Evolutionary conservation across 345 rosid genomes (phyloP), one percentile per base, ranked within the genome.

Genomic region (Salix dunnii): DNA sequence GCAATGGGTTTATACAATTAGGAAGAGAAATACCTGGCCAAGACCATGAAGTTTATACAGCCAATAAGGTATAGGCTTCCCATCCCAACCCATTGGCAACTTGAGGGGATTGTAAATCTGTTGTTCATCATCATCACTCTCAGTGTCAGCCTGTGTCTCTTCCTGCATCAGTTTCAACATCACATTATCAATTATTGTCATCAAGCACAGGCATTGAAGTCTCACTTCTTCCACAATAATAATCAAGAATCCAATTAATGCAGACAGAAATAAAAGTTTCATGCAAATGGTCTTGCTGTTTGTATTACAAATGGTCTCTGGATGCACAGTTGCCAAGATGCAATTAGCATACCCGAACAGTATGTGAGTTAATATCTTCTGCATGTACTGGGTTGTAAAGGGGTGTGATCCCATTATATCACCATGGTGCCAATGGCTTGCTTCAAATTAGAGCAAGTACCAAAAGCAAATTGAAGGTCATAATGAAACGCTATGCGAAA

Each of bases 61-160:
- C 99, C 99, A 96, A 79, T 94, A 96, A 17, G 99, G 99, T 76
- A 96, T 94, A 78, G 99, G 99, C 80, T 94, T 96, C 85, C 99
- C 99, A 81, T 96, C 99, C 98, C 97, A 92, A 71, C 98, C 98
- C 97, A 94, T 94, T 23, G 99, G 98, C 78, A 96, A 81, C 77
- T 91, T 96, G 65, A 96, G 91, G 16, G 98, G 99, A 81, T 94
- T 96, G 82, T 94, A 96, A 33, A 96, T 87, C 85, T 91, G 92
- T 67, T 91, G 94, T 23, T 96, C 99, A 1, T 96, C 99, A n/a
- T 96, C 99, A 68, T 92, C 98, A 80, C 99, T 96, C 85, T 96
- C 99, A 72, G 89, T 83, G 82, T 94, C 98, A 28, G 90, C 95
- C 68, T 89, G 94, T 40, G 88, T 88, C 85, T 94, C 99, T 81